A percentile compares a stretch with the other conserved stretches of the same genome.
These are phyloP conservation scores for Arthroderma sp. DNA, from an alignment of 2,329 filamentous ascomycete genomes.

Conservation along the genomic window DNA sequence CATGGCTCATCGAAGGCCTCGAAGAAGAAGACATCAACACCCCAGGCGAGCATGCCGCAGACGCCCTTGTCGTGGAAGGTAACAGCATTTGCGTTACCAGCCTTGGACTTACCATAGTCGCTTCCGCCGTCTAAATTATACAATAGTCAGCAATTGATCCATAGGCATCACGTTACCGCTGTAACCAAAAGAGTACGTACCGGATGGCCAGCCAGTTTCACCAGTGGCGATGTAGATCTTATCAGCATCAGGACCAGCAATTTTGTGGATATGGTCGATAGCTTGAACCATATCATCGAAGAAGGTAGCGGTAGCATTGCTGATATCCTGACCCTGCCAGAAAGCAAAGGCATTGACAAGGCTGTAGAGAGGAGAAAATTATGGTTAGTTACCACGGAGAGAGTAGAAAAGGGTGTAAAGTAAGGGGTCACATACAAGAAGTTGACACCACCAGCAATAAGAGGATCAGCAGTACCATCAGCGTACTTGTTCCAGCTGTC, in stretches of 20 bases:
- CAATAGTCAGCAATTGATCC: neutral
- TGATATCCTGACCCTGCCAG: conserved; percentile 52
- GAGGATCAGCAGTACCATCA: conserved; percentile 52
- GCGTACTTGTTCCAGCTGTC: conserved; percentile 62
- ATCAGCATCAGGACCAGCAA: conserved; percentile 39
- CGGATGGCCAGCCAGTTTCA: conserved; percentile 55
- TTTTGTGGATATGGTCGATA: conserved; percentile 46
- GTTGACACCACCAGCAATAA: conserved; percentile 47
- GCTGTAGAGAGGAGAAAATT: conserved; percentile 14
- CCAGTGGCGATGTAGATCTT: conserved; percentile 55
- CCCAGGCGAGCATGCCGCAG: conserved; percentile 52
- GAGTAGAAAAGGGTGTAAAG: neutral
- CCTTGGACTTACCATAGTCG: conserved; percentile 48
- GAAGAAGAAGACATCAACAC: conserved; percentile 58
- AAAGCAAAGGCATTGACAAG: conserved; percentile 59
- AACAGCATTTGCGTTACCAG: conserved; percentile 45
- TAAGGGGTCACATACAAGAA: conserved; percentile 35
- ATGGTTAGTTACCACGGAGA: neutral
- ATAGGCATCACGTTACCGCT: neutral
- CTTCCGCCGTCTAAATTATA: conserved; percentile 36
- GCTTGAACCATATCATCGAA: conserved; percentile 55
- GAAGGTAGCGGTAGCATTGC: conserved; percentile 48
- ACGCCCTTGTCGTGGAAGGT: conserved; percentile 49
- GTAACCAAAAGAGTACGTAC: conserved; percentile 15
- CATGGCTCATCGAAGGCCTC: conserved; percentile 61